Base-by-base conservation (phyloP, 148 eudicot genomes). In the Pharnaceum exiguum region DNA sequence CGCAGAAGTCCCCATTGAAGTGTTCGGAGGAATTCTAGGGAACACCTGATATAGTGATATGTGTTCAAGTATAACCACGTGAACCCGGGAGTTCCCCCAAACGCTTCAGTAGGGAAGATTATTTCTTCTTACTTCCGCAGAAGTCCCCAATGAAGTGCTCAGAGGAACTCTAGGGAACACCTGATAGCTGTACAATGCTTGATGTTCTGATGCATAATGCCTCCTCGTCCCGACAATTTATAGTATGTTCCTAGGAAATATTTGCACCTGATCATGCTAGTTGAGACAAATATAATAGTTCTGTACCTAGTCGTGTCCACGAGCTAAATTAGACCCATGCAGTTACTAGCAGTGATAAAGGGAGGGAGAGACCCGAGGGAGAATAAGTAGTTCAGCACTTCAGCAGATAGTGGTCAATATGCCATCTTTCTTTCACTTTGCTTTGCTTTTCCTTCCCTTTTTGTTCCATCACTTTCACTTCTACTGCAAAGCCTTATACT, bases 31-130 rank as follows among this genome's bases (percentile, higher is more conserved):
- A 31, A 19, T 25, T 32, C 40, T 32, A 31, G 40, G 57, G 26
- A 10, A 31, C 57, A 32, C 15, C n/a, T 53, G 57, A 53, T 31
- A 24, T 53, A 17, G 11, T 10, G 7, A 5, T 32, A 1, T 2
- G 30, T 12, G 7, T 12, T 27, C 21, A 5, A 28, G 51, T 13
- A 15, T 24, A 54, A 37, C 48, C 70, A 66, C n/a, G 23, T 48
- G 64, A 38, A 10, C 64, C 71, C 64, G 12, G 58, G 64, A 67
- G 71, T 67, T 67, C 71, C 64, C 71, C 64, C 64, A 67, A 67
- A 67, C 71, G 50, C 64, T 67, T 58, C 71, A 58, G 57, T 50
- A 50, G 49, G 60, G 32, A 6, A 2, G 25, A 9, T 45, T 17
- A 44, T 43, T 5, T 15, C 12, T n/a, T 3, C 47, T 23, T 10